phyloP scores from a whole-genome alignment of 352 stramenopile species.

The Sclerospora graminicola region DNA sequence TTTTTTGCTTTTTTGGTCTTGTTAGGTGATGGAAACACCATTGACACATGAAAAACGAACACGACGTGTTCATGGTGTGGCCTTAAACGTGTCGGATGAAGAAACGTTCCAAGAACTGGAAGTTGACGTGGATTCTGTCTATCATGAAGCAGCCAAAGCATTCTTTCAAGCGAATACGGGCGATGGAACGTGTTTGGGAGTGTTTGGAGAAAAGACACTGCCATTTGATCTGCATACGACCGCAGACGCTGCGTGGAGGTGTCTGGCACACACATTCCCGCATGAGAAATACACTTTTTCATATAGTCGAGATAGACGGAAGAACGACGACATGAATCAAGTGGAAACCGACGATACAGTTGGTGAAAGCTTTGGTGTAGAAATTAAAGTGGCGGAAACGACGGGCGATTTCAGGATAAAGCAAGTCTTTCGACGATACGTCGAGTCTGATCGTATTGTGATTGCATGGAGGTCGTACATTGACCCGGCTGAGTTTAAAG shows the following conservation, averaged over 20 bases:
- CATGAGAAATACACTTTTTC: slow-evolving; percentile 28
- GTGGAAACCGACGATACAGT: slow-evolving; percentile 35
- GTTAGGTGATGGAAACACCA: slow-evolving; percentile 21
- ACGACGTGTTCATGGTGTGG: slow-evolving; percentile 16
- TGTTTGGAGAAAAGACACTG: slow-evolving; percentile 35
- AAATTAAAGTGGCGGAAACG: slow-evolving; percentile 34
- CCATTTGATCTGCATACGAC: slow-evolving; percentile 31
- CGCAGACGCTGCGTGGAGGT: slow-evolving; percentile 27
- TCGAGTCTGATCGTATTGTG: slow-evolving; percentile 47
- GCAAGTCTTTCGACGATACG: slow-evolving; percentile 49
- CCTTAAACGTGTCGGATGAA: slow-evolving; percentile 15
- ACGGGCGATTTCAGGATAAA: slow-evolving; percentile 47
- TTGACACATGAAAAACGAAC: slow-evolving; percentile 15
- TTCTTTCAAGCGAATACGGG: slow-evolving; percentile 20
- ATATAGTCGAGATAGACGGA: slow-evolving; percentile 13
- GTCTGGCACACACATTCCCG: slow-evolving; percentile 26
- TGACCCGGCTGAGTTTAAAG: slow-evolving; percentile 43
- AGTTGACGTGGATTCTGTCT: slow-evolving; percentile 23
- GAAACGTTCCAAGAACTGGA: slow-evolving; percentile 27
- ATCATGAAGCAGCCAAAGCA: slow-evolving; percentile 24
- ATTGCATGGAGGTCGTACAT: slow-evolving; percentile 55
- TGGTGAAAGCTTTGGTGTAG: slow-evolving; percentile 46
- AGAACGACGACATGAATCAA: slow-evolving; percentile 1
- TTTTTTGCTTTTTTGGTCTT: neutral
- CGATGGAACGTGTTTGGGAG: slow-evolving; percentile 12